Evolutionary conservation across 768 basidiomycete species (phyloP).

Genomic region (Lanmaoa rubissima): DNA sequence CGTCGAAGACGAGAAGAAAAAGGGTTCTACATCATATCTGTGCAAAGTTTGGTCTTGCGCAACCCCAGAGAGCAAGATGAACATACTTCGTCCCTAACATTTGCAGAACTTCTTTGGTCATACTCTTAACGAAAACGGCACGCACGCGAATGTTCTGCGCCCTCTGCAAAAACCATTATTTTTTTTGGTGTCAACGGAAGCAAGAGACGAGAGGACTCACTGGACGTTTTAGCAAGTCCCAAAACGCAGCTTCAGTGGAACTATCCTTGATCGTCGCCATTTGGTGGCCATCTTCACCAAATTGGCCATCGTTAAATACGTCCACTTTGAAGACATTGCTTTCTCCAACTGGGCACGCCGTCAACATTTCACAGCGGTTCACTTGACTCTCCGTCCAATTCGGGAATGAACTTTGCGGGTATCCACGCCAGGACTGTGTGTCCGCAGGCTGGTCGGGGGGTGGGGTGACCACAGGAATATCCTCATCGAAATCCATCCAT

Average conservation of each 20-base stretch:
- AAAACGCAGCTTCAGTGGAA: slow-evolving; percentile 31
- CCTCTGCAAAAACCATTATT: slow-evolving; percentile 18
- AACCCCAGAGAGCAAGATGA: not conserved
- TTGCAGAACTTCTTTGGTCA: slow-evolving; percentile 50
- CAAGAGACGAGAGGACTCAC: slow-evolving; percentile 30
- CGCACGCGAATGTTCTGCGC: slow-evolving; percentile 42
- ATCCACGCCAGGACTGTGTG: slow-evolving; percentile 19
- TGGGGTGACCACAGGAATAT: slow-evolving; percentile 5
- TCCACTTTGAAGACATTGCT: slow-evolving; percentile 27
- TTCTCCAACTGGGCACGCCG: slow-evolving; percentile 10
- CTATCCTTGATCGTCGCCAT: slow-evolving; percentile 1
- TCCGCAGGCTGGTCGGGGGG: not conserved
- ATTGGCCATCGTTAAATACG: slow-evolving; percentile 12
- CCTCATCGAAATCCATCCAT: slow-evolving; percentile 39
- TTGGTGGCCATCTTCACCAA: not conserved
- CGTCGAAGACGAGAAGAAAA: slow-evolving; percentile 61
- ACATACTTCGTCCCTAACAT: slow-evolving; percentile 56
- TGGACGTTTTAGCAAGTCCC: slow-evolving; percentile 29
- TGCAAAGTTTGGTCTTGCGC: not conserved
- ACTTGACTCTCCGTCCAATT: slow-evolving; percentile 36
- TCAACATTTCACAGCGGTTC: slow-evolving; percentile 31
- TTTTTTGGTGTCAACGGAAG: not conserved
- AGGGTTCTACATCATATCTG: slow-evolving; percentile 57
- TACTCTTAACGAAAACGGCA: slow-evolving; percentile 48
- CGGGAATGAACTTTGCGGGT: slow-evolving; percentile 30